Evolutionary conservation across 139 green algal genomes (phyloP), one percentile per base, ranked within the genome.

Genomic region (Pleodorina starrii): DNA sequence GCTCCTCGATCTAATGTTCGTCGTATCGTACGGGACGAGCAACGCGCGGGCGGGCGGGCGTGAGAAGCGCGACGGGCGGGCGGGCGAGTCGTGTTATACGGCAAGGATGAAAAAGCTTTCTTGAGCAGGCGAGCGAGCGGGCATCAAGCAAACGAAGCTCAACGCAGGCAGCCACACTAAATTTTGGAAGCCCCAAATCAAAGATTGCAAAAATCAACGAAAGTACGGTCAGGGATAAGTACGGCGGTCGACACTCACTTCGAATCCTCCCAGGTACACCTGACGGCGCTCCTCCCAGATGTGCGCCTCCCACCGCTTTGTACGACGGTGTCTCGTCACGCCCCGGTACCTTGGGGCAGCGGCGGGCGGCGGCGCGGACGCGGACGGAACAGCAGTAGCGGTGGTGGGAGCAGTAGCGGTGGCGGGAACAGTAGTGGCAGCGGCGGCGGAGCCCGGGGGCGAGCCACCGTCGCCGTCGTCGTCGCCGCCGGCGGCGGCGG

Each of bases 251-350:
- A n/a, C n/a, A 66, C 63, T 73, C 63, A 87, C 87, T 77, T 91
- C 88, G 73, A 89, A 91, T 0, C 79, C 88, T 17, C 88, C 88
- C 48, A 91, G 88, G 72, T 91, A 91, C 27, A 89, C 72, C 57
- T 91, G 88, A 14, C 79, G 79, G 10, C 79, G 79, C 59, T 86
- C 57, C 54, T 86, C 79, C 79, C 88, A 91, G 35, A 91, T 91
- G 88, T 91, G 88, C 17, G 88, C 88, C 81, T 91, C 88, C 68
- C 81, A 91, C 1, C 88, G 88, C 81, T 79, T 54, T 0, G 88
- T 91, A 42, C 88, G 69, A 29, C 88, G 79, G 71, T 89, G 84
- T 3, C 69, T 32, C 48, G 84, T 89, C 84, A 89, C 84, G 21
- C 84, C 84, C 6, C 84, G 68, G 50, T 72, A 89, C 44, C 84